Evolutionary conservation across 306 rosid species (phyloP).

Genomic region (Citrullus amarus): DNA sequence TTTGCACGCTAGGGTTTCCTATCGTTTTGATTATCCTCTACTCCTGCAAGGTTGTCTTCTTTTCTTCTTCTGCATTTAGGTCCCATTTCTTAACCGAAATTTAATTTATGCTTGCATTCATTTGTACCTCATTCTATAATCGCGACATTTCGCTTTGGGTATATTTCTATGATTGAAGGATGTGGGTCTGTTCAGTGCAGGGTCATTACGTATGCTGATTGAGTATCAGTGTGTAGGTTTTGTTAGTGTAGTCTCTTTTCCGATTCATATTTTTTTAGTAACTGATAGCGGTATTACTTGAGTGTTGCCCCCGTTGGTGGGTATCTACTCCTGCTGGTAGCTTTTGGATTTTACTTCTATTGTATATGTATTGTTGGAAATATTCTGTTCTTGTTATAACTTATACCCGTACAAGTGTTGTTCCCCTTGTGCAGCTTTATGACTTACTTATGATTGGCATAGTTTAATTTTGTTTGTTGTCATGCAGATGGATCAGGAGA

Average conservation of each 20-base stretch:
- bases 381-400: background rate
- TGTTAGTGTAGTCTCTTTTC: background rate
- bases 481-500: slow-evolving; percentile 73
- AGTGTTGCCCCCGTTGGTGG: background rate
- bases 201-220: background rate
- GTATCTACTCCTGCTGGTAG: background rate
- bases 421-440: background rate
- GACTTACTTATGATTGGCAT: background rate
- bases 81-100: background rate
- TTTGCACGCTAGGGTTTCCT: background rate
- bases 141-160: background rate
- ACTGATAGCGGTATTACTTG: background rate
- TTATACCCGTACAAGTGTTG: background rate
- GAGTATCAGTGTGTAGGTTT: background rate
- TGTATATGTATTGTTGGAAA: background rate
- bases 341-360: background rate
- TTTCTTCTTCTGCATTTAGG: background rate
- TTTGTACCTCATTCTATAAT: background rate
- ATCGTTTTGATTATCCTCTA: background rate
- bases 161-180: background rate
- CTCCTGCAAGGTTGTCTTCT: background rate
- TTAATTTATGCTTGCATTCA: background rate
- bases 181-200: background rate
- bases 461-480: background rate
- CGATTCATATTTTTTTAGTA: background rate